Base-by-base conservation (phyloP, 331 rosid species). In the Pyrus hybrid region DNA sequence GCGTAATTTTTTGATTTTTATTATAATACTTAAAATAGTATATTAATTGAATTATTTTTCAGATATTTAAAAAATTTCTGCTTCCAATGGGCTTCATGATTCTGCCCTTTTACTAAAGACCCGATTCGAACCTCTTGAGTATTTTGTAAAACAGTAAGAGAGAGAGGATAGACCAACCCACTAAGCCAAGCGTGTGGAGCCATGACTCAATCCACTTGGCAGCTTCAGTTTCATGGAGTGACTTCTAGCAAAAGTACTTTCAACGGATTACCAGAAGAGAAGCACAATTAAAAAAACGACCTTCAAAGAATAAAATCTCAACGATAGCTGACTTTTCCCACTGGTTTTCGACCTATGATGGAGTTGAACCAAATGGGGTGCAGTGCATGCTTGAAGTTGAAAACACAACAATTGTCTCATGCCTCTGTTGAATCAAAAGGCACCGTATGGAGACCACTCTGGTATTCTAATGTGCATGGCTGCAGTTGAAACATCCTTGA, bases 171-270 rank as follows among this genome's bases (percentile, higher is more conserved):
- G 4, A 86, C 81, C 67, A 71, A 58, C 76, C 82, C 84, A 82
- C 88, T 74, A 51, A 51, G 57, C 21, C 68, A 51, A 58, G 11
- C 18, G 37, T 8, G 82, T 72, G 78, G 72, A 79, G 12, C 70
- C 64, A 45, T 8, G 61, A 60, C 75, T 68, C 45, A 76, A 68
- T 35, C 83, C 83, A 83, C 75, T 79, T 82, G 83, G 76, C 90
- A 71, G 70, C 63, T 30, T 71, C 68, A 5, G 58, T 17, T 18
- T 22, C 8, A 57, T 25, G 33, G 43, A 7, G 54, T 18, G 25
- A 35, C 63, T 21, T 67, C 45, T 11, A 22, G 43, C 65, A 35
- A 3, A 9, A 33, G 7, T 10, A 33, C 56, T 72, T 58, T 72
- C 37, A 35, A 72, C 35, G 67, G 25, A 53, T 71, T 57, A 67